Conservation (phyloP, 2,329 filamentous ascomycete species). For the Fusarium odoratissimum region DNA sequence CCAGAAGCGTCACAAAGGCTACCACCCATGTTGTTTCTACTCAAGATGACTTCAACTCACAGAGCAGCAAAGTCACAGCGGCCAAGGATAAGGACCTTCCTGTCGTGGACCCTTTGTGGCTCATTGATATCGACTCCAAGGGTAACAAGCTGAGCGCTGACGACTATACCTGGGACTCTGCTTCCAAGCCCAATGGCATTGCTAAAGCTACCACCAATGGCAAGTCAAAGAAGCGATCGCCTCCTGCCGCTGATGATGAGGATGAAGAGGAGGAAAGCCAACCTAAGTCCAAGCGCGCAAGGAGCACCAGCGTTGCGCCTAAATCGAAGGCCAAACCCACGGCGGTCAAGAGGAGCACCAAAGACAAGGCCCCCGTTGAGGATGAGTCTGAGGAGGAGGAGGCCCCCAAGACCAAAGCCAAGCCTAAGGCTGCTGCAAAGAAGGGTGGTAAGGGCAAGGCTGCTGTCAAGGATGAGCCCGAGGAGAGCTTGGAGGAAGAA, state of each 20-base stretch:
- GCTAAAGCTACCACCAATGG: slow-evolving; percentile 34
- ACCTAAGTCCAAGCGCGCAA: slow-evolving; percentile 46
- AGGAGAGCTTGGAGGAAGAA: slow-evolving; percentile 48
- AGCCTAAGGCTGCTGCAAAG: slow-evolving; percentile 22
- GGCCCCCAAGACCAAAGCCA: slow-evolving; percentile 38
- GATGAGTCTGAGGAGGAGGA: slow-evolving; percentile 45
- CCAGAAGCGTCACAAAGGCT: slow-evolving; percentile 59
- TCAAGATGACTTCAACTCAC: slow-evolving; percentile 61
- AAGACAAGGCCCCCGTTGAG: slow-evolving; percentile 26
- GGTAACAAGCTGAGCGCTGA: slow-evolving; percentile 41
- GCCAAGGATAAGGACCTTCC: slow-evolving; percentile 60
- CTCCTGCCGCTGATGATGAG: slow-evolving; percentile 42
- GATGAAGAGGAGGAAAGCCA: slow-evolving; percentile 43
- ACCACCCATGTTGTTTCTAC: slow-evolving; percentile 70
- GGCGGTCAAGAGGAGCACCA: slow-evolving; percentile 40
- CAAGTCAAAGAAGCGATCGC: slow-evolving; percentile 44
- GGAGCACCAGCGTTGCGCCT: slow-evolving; percentile 11
- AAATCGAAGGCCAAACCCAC: slow-evolving; percentile 9
- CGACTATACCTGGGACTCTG: slow-evolving; percentile 46
- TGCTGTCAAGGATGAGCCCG: slow-evolving; percentile 39
- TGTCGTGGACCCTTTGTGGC: slow-evolving; percentile 71
- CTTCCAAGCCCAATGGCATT: slow-evolving; percentile 41
- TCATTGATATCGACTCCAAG: slow-evolving; percentile 62
- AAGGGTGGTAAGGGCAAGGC: slow-evolving; percentile 42
- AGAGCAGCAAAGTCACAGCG: slow-evolving; percentile 63